Evolutionary conservation across 345 rosid species (phyloP), one percentile per base, ranked within the genome.

Genomic region (Lepidium didymum): DNA sequence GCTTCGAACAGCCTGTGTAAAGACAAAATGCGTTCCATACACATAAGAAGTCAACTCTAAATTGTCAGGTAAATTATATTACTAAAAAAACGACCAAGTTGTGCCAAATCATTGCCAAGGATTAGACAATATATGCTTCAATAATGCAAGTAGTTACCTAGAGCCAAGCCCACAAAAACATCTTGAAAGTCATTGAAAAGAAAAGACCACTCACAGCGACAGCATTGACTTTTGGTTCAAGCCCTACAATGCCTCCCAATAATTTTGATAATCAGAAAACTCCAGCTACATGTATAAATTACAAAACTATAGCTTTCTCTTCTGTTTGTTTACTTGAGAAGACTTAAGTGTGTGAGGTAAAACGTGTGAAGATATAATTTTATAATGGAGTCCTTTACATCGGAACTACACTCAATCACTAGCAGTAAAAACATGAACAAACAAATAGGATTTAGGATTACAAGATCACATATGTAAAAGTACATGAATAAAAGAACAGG

Each of bases 401-500:
- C 0, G 56, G 63, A 67, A 71, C 60, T 75, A 68, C 53, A 67
- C 43, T 62, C 57, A 35, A 31, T 67, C 57, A 37, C 52, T 67
- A 68, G 69, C 40, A 68, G 58, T 37, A 40, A 60, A 68, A 57
- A 46, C 52, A 68, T 19, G 63, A 55, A 68, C 45, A 45, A 46
- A 62, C 46, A 61, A 75, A 46, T 67, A 67, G 35, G 18, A 54
- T 18, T 61, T 67, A 67, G 35, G 18, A 62, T 18, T 61, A 73
- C 71, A 64, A 47, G 14, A 37, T 56, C 29, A 57, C 43, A 75
- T 33, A 36, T 5, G 56, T 53, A 7, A 37, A 44, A 36, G 43
- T 59, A 60, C 43, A 74, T 55, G 64, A 75, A 75, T 68, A 75
- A 68, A 75, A 62, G 74, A 68, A 75, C 59, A 54, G 7, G 64